Evolutionary conservation across 2,329 filamentous ascomycete genomes (phyloP), one percentile per base, ranked within the genome.

Genomic region (Mycocentrospora acerina): DNA sequence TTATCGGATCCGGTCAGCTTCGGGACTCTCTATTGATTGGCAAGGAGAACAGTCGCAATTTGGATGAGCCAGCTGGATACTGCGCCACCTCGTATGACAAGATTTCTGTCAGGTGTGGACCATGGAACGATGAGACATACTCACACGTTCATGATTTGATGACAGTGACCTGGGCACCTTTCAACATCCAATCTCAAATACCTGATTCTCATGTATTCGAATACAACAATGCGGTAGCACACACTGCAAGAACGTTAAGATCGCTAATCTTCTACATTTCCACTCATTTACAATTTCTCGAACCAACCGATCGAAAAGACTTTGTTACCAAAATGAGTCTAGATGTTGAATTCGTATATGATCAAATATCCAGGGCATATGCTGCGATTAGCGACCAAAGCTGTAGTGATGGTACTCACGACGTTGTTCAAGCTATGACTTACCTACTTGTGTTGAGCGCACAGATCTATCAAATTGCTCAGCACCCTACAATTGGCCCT

Each of bases 1-100:
- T 83, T 42, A 67, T 83, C 40, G 80, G 80, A 18, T 78, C 77
- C 48, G 78, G 77, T 3, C 73, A 77, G 17, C 72, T 83, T 31
- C 55, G 62, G 12, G 68, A 67, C 24, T 72, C 72, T 24, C 48
- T 82, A 4, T 44, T 32, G 7, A 29, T 37, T 9, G 32, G 35
- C 6, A 36, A 32, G 12, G 17, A 31, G 1, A 37, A 32, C 15
- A 7, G 42, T 29, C 55, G 74, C 27, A 59, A 77, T 46, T 42
- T 80, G 17, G 73, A 79, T 42, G 51, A 60, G 19, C 51, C 57
- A 32, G 59, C 60, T 25, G 71, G 73, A 11, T 56, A 64, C 34
- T 53, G 59, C 66, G 35, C 52, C 5, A 61, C 81, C 14, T 47
- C 53, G 7, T 44, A 72, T 22, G 57, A 57, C 11, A 55, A 62